Conservation (phyloP, 176 grass and related monocot species). For the Juncus effusus region DNA sequence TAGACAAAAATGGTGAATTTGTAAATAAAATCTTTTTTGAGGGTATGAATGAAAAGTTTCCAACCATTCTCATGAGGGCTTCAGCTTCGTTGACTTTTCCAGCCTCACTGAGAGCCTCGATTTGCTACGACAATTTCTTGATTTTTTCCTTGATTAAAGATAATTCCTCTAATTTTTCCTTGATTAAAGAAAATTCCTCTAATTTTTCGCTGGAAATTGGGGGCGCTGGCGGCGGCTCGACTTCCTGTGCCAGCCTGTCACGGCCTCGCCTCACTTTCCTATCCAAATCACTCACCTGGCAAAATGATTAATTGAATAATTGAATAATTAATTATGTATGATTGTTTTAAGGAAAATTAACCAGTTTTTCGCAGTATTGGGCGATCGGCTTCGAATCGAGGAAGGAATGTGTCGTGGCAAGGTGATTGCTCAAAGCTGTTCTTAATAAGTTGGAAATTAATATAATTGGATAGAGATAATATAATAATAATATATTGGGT, state of each 20-base stretch:
- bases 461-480: no score
- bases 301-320: constrained; percentile 17
- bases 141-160: constrained; percentile 68
- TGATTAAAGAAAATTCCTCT: constrained; percentile 55
- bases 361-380: constrained; percentile 89
- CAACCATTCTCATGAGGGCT: constrained; percentile 83
- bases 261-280: constrained; percentile 82
- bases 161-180: constrained; percentile 85
- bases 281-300: constrained; percentile 79
- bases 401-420: constrained; percentile 57
- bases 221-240: constrained; percentile 47
- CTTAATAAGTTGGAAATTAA: not conserved
- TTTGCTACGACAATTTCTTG: constrained; percentile 78
- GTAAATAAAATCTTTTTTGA: no score
- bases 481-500: no score
- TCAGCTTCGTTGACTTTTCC: constrained; percentile 94
- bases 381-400: constrained; percentile 74
- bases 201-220: constrained; percentile 46
- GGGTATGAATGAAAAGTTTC: not conserved
- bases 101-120: constrained; percentile 82
- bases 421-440: constrained; percentile 88
- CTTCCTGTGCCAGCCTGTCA: constrained; percentile 66
- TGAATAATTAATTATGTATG: not conserved
- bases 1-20: no score
- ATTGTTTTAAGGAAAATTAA: constrained; percentile 29